Percentiles rank a stretch among this genome's conserved stretches.
Evolutionary conservation across 805 yeast genomes (phyloP).

Genomic region (Saturnispora silvae): DNA sequence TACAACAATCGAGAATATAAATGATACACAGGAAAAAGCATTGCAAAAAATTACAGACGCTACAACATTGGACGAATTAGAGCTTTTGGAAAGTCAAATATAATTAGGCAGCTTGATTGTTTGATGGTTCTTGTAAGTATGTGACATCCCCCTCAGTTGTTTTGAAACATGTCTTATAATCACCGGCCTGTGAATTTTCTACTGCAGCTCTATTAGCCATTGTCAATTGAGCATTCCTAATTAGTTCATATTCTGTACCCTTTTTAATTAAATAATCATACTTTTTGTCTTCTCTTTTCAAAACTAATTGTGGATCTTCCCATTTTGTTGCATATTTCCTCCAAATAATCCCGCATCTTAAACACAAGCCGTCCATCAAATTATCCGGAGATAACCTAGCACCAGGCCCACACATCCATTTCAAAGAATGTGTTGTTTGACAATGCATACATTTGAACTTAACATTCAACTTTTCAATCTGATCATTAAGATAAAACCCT

Average conservation of each 20-base stretch:
- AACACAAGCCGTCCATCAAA: conserved; percentile 55
- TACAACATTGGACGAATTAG: conserved; percentile 7
- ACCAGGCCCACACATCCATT: conserved; percentile 71
- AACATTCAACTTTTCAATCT: conserved; percentile 31
- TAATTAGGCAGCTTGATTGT: too few species aligned
- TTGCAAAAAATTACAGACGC: conserved; percentile 8
- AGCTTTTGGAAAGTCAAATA: conserved; percentile 2
- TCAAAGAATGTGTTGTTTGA: conserved; percentile 38
- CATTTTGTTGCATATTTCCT: conserved; percentile 79
- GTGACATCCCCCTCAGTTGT: conserved; percentile 11
- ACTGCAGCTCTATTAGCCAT: conserved; percentile 36
- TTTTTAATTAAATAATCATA: conserved; percentile 31
- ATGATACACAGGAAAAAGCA: conserved; percentile 2
- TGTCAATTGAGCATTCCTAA: conserved; percentile 51
- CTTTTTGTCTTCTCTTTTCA: conserved; percentile 34
- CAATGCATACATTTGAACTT: conserved; percentile 66
- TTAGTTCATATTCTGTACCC: conserved; percentile 54
- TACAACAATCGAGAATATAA: background rate
- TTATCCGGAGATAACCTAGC: conserved; percentile 29
- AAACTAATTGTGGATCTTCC: conserved; percentile 67
- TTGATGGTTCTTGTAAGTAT: too few species aligned
- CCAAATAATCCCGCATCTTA: conserved; percentile 86
- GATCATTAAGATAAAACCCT: conserved; percentile 53
- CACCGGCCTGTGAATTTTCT: conserved; percentile 6
- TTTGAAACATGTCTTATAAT: conserved; percentile 7